Base-by-base conservation (phyloP, 23 red algal genomes). In the Cyanidioschyzon merolae region DNA sequence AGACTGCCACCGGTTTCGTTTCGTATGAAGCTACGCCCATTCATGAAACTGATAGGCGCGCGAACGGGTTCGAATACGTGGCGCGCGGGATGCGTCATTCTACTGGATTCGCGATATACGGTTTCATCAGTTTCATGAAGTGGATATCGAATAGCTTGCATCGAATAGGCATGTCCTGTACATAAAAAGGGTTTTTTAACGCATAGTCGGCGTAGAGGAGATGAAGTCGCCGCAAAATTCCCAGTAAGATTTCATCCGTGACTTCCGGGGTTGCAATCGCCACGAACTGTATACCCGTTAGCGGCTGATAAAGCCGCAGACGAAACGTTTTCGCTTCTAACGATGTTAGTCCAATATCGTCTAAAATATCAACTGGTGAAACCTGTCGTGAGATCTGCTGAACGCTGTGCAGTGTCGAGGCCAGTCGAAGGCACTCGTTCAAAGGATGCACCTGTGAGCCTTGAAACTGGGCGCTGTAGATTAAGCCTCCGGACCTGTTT, bases 151-250 rank as follows among this genome's bases (percentile, higher is more conserved):
- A 98, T 27, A 58, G 59, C 74, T 91, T 88, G 39, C 82, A 86
- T 24, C 86, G 81, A 40, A 98, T 98, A 32, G 94, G 94, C 94
- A 98, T 98, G 75, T 98, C 94, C 34, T 90, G 40, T 38, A 89
- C 94, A 68, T 98, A 98, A 77, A 98, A 98, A 24, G 94, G 94
- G 77, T 98, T 98, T 76, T 98, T 98, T 85, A 98, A 84, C n/a
- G 90, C 89, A 45, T 89, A 91, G 76, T 98, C 94, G 15, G 94
- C 84, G 57, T 98, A 98, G 15, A 91, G 39, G 3, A 87, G 76
- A 77, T 98, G 68, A 2, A 16, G 34, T 75, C 89, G 29, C 63
- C 83, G 80, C 80, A 95, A 50, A 38, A 95, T 78, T 0, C 40
- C 45, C 0, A 75, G 79, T 24, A 95, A 76, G 35, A 83, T 75